Base-by-base conservation (phyloP, 208 protist species). In the Strigomonas culicis region DNA sequence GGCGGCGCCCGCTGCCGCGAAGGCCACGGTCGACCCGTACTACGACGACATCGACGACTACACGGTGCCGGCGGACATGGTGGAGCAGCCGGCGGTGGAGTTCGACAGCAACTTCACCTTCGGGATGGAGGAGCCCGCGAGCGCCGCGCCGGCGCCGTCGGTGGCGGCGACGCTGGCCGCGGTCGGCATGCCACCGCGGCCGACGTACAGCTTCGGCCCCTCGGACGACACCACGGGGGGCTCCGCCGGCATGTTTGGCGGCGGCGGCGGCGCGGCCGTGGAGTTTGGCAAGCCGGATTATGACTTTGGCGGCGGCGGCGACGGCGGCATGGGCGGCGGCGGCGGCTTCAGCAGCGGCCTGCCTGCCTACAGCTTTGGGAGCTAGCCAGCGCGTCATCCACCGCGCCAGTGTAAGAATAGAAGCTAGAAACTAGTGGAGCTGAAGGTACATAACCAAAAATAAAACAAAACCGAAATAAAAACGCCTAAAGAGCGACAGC, bases 1-100 rank as follows among this genome's bases (percentile, higher is more conserved):
- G 43, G n/a, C 56, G 17, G 63, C 30, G 25, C 44, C 52, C 8
- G 31, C 71, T 2, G 63, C 63, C 25, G 47, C 66, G 41, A 34
- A 59, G 13, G 53, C 65, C 22, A 61, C 51, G 28, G 61, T 67
- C 32, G 74, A 89, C 62, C 82, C 82, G 10, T 89, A 81, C 74
- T 89, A 89, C 70, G 82, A 89, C 30, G 79, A 85, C 50, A 89
- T 89, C 60, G 79, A 89, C 52, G 79, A 89, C 69, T 89, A 83
- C 66, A 89, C 78, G 1, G 70, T 82, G 17, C 32, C 56, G 11
- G 30, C 69, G 6, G 68, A 65, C 7, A 31, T 21, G 17, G 36
- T 19, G 28, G 56, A 72, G 25, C 19, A 56, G 21, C 64, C 66
- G 0, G 43, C 67, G 19, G 60, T 88, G 24, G 77, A 88, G 65